Evolutionary conservation across 805 yeast species (phyloP).

Genomic region (Ogataea trehalophila): DNA sequence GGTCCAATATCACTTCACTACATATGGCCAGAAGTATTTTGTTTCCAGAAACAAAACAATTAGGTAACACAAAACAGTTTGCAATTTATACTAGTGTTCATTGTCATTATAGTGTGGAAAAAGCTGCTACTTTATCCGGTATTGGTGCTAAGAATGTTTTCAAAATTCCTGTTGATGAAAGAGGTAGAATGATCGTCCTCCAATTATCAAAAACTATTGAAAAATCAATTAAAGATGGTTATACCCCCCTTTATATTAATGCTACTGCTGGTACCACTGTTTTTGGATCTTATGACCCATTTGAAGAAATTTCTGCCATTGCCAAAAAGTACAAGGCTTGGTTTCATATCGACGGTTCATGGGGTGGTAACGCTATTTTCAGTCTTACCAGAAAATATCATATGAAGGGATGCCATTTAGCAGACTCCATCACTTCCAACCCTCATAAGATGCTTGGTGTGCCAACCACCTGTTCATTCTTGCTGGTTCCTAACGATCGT

Average conservation of each 20-base stretch:
- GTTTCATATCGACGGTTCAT: slow-evolving; percentile 85
- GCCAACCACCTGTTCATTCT: slow-evolving; percentile 71
- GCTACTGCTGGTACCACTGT: slow-evolving; percentile 91
- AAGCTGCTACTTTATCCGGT: slow-evolving; percentile 74
- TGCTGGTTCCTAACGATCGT: slow-evolving; percentile 64
- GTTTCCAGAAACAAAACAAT: slow-evolving; percentile 63
- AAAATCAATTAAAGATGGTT: slow-evolving; percentile 44
- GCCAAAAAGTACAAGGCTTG: slow-evolving; percentile 56
- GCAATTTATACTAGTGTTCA: slow-evolving; percentile 70
- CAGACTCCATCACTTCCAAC: slow-evolving; percentile 73
- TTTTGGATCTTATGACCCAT: slow-evolving; percentile 75
- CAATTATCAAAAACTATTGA: slow-evolving; percentile 43
- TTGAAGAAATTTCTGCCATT: slow-evolving; percentile 47
- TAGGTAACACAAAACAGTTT: slow-evolving; percentile 56
- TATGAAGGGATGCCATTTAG: slow-evolving; percentile 57
- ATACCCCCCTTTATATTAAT: slow-evolving; percentile 67
- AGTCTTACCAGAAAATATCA: slow-evolving; percentile 41
- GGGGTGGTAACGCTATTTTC: slow-evolving; percentile 86
- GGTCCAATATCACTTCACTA: slow-evolving; percentile 76
- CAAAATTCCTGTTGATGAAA: slow-evolving; percentile 51
- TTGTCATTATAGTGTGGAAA: slow-evolving; percentile 75
- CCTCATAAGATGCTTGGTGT: slow-evolving; percentile 91
- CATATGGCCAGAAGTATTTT: slow-evolving; percentile 67
- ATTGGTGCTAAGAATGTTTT: slow-evolving; percentile 59
- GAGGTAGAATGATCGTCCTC: slow-evolving; percentile 52